Percentiles rank a stretch among this genome's conserved stretches.
Evolutionary conservation across 148 eudicot species (phyloP).

Genomic region (Cornus controversa): DNA sequence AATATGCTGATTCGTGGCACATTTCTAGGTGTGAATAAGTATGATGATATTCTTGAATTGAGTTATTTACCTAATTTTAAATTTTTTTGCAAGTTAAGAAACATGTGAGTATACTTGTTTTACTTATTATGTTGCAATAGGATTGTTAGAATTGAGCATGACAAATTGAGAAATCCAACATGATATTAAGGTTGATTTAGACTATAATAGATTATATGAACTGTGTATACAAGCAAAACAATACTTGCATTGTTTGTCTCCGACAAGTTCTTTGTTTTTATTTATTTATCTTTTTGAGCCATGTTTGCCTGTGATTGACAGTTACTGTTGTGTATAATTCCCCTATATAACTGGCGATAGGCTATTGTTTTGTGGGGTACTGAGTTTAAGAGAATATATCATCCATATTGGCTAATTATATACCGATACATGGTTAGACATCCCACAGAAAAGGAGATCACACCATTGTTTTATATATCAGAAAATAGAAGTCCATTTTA

Average conservation of each 20-base stretch:
- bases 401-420: too few relatives aligned
- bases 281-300: too few relatives aligned
- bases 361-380: not conserved
- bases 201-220: not conserved
- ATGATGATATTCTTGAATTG: not conserved
- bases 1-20: not conserved
- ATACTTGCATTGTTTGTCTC: too few relatives aligned
- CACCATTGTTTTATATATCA: not conserved
- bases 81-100: not conserved
- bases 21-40: not conserved
- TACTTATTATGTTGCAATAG: not conserved
- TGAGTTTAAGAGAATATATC: too few relatives aligned
- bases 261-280: too few relatives aligned
- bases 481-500: not conserved
- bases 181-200: not conserved
- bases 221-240: not conserved
- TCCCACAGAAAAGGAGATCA: not conserved
- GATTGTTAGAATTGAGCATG: not conserved
- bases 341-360: not conserved
- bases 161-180: not conserved
- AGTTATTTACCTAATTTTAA: not conserved
- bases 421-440: not conserved
- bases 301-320: not conserved
- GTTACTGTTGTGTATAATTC: not conserved
- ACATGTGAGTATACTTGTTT: not conserved